Base-by-base conservation (phyloP, 2,329 filamentous ascomycete species). In the Aspergillus nomiae region DNA sequence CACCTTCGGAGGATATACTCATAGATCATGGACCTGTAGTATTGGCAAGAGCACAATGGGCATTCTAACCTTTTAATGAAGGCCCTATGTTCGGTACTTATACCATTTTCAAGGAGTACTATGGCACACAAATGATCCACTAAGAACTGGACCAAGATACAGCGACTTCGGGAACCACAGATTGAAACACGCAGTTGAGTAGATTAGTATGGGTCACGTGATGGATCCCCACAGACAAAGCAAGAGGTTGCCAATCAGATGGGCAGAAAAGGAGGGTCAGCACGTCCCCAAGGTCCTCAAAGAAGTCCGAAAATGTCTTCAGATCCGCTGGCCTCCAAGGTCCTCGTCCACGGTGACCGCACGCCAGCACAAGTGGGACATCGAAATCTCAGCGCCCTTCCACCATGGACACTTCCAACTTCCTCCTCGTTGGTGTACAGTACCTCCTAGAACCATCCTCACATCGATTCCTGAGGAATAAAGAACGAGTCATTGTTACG, bases 251-350 rank as follows among this genome's bases (percentile, higher is more conserved):
- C 56, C 56, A 58, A 58, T 50, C 21, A 58, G 3, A 21, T 12
- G 5, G 8, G 16, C 28, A 9, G 61, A 53, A 61, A 68, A 69
- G 63, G 38, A 58, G 58, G 62, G 60, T 64, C 62, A 64, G 51
- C 45, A 24, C 59, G 68, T 69, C 67, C 73, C 63, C 74, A 77
- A 75, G 74, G 74, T 77, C 69, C 74, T 69, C 73, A 70, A 41
- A 10, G 56, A 34, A 12, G 48, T n/a, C 21, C 63, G 51, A 64
- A 68, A 68, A 68, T 53, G 46, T 63, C 57, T 54, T 30, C 45
- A 51, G 26, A 30, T 53, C 26, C 59, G 56, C 55, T 64, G 61
- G 65, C 68, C 65, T 69, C 69, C 74, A 76, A 76, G 74, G 74
- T 75, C 73, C 72, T 61, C 73, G 72, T 73, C 63, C 63, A 62